Evolutionary conservation across 352 stramenopile species (phyloP), one percentile per base, ranked within the genome.

Genomic region (Phytophthora litchii): DNA sequence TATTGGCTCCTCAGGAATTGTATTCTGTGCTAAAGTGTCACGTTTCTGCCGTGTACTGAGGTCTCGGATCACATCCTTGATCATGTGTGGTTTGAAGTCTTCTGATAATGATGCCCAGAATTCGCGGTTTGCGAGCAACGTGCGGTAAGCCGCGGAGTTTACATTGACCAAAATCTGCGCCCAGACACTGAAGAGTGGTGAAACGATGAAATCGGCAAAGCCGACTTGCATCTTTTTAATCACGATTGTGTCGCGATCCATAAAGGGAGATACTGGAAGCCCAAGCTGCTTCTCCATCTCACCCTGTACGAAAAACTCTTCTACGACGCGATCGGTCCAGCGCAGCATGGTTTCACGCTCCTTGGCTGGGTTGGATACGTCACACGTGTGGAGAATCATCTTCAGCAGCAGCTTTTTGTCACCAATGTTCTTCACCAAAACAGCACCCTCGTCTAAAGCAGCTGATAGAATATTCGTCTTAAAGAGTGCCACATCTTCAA

Each of bases 291-390:
- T 98, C 67, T 99, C 96, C 67, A 97, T 88, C 52, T 99, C 96
- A 31, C 96, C 96, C 64, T 99, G 96, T 16, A 88, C 54, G 60
- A 98, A 99, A 60, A 98, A 98, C 78, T 99, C 96, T 31, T 97
- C 86, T 11, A 98, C 80, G 9, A 98, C 91, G 17, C 92, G 86
- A 49, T 97, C 86, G 0, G 92, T 95, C 96, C 96, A 99, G 54
- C 88, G 83, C 50, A 97, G 78, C 75, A 96, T 94, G 16, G 92
- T 78, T 45, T 86, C 67, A 23, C 83, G 88, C 17, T 95, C 83
- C 60, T 97, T 97, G 5, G 89, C 80, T 31, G 90, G 92, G 58
- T 98, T 98, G 4, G 92, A 98, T 20, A 99, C 93, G 60, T 99
- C 96, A 32, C 94, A 95, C 19, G 90, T 92, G 48, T 97, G 89